Evolutionary conservation across 768 basidiomycete genomes (phyloP).

Genomic region (Termitomyces sp.): DNA sequence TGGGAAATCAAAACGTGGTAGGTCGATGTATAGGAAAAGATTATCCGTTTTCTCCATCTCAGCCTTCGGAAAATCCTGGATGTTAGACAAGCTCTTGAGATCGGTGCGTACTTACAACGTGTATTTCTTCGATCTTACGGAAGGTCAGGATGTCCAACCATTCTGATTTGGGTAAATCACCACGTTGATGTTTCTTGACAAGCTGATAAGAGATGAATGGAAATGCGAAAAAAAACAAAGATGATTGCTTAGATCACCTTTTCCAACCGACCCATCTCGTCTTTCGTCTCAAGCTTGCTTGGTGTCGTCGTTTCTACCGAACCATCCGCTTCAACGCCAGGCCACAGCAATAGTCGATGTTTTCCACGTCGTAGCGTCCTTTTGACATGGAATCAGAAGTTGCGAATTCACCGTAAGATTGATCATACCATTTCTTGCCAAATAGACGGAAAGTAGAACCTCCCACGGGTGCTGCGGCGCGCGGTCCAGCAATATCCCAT

Average conservation of each 20-base stretch:
- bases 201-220: constrained; percentile 33
- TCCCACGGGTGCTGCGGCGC: constrained; percentile 77
- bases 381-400: background rate
- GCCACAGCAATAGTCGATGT: constrained; percentile 83
- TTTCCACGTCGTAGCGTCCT: constrained; percentile 91
- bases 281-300: constrained; percentile 72
- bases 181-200: constrained; percentile 94
- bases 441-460: constrained; percentile 89
- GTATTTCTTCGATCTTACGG: constrained; percentile 91
- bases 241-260: constrained; percentile 45
- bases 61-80: constrained; percentile 38
- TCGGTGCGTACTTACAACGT: constrained; percentile 46
- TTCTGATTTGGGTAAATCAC: constrained; percentile 89
- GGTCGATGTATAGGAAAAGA: constrained; percentile 92
- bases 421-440: constrained; percentile 78
- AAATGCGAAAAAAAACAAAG: background rate
- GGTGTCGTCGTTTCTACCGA: constrained; percentile 78
- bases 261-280: constrained; percentile 95
- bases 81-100: background rate
- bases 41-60: constrained; percentile 91
- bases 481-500: constrained; percentile 89
- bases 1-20: constrained; percentile 96
- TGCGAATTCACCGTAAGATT: background rate
- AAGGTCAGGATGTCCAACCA: constrained; percentile 95
- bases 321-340: constrained; percentile 80